Evolutionary conservation across 2,329 filamentous ascomycete species (phyloP).

Genomic region (Exophiala viscosa): DNA sequence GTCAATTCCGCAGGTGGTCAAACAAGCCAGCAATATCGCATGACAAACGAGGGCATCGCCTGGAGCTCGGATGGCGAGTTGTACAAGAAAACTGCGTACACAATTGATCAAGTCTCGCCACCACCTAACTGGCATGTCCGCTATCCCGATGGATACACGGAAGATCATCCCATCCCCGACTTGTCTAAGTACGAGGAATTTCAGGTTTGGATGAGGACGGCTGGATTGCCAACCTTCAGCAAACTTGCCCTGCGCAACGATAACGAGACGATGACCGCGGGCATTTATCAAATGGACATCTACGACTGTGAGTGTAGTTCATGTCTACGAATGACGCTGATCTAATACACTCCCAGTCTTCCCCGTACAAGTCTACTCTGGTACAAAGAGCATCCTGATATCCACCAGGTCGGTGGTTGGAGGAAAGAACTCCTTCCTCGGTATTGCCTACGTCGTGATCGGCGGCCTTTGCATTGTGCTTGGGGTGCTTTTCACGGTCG

Average conservation of each 20-base stretch:
- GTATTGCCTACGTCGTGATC: conserved; percentile 92
- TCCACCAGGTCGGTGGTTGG: conserved; percentile 83
- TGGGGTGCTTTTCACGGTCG: conserved; percentile 81
- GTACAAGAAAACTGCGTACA: conserved; percentile 69
- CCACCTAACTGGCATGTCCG: conserved; percentile 79
- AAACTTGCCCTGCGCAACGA: conserved; percentile 88
- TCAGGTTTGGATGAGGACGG: conserved; percentile 98
- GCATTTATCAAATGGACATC: conserved; percentile 73
- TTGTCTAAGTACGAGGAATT: conserved; percentile 76
- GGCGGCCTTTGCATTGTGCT: conserved; percentile 89
- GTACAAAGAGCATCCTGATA: conserved; percentile 60
- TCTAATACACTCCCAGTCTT: conserved; percentile 59
- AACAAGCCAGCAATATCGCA: conserved; percentile 59
- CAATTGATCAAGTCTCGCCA: conserved; percentile 63
- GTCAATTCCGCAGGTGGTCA: conserved; percentile 48
- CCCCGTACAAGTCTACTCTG: conserved; percentile 54
- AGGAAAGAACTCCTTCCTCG: conserved; percentile 90
- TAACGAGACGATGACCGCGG: conserved; percentile 60
- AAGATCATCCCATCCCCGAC: conserved; percentile 63
- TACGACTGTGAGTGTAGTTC: conserved; percentile 62
- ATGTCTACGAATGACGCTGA: neutral
- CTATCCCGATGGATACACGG: conserved; percentile 68
- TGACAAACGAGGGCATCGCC: conserved; percentile 75
- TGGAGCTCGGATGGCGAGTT: conserved; percentile 80
- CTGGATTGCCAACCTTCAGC: conserved; percentile 88